Conservation (phyloP, 2,329 filamentous ascomycete species). For the Elsinoe perseae region DNA sequence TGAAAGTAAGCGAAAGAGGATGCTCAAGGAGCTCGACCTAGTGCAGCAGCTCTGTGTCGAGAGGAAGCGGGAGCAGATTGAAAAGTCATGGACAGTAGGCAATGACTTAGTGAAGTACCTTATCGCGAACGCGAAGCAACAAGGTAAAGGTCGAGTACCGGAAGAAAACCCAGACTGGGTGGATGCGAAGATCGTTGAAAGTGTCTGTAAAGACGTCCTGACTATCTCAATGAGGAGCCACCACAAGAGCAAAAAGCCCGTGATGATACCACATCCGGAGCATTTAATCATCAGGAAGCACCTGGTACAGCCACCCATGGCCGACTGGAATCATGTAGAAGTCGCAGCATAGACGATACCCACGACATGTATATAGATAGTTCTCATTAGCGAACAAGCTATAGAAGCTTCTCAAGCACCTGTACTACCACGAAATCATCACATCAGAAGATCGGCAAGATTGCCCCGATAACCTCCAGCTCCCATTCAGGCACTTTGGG, state of each 20-base stretch:
- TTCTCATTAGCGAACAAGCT: background rate
- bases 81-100: background rate
- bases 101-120: conserved; percentile 9
- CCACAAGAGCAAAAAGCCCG: background rate
- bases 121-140: background rate
- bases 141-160: background rate
- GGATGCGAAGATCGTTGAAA: conserved; percentile 11
- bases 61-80: conserved; percentile 4
- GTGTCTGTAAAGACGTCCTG: conserved; percentile 8
- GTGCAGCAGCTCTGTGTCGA: background rate
- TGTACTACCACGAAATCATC: background rate
- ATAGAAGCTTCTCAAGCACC: background rate
- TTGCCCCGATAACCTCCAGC: background rate
- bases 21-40: background rate
- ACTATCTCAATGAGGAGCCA: background rate
- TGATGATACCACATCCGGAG: background rate
- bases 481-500: background rate
- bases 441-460: background rate
- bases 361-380: conserved; percentile 1
- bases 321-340: background rate
- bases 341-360: conserved; percentile 3
- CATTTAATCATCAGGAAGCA: background rate
- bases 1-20: background rate
- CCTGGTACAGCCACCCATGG: background rate
- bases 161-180: background rate